Evolutionary conservation across 805 yeast species (phyloP).

Genomic region (Teunomyces aglyptinius): DNA sequence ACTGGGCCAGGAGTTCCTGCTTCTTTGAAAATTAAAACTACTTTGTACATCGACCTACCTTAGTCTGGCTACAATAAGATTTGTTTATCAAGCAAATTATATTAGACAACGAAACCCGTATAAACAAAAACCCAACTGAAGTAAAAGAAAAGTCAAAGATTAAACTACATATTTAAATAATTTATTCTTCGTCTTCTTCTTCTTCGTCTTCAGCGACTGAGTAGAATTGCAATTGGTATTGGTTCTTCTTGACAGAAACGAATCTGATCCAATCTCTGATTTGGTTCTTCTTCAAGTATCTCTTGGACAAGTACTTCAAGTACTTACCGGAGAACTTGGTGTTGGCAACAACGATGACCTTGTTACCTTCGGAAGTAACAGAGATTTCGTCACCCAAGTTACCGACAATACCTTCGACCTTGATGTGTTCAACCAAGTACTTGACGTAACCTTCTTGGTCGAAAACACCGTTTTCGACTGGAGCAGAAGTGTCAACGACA

Average conservation of each 20-base stretch:
- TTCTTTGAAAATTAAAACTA: too few relatives aligned
- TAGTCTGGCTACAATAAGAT: not conserved
- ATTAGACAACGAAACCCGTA: slow-evolving; percentile 10
- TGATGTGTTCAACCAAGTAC: slow-evolving; percentile 98
- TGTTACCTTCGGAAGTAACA: slow-evolving; percentile 81
- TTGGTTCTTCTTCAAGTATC: slow-evolving; percentile 99
- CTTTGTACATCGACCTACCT: too few relatives aligned
- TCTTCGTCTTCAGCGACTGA: slow-evolving; percentile 93
- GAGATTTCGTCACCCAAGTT: slow-evolving; percentile 95
- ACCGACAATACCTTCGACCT: slow-evolving; percentile 95
- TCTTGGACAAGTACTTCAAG: slow-evolving; percentile 99
- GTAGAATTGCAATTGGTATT: slow-evolving; percentile 98
- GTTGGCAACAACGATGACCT: slow-evolving; percentile 85
- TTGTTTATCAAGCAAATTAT: slow-evolving; percentile 9
- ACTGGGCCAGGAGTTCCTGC: too few relatives aligned
- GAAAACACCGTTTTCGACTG: slow-evolving; percentile 95
- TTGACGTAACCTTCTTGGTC: slow-evolving; percentile 97
- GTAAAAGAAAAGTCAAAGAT: slow-evolving; percentile 3
- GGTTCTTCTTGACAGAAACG: slow-evolving; percentile 92
- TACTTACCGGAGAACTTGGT: slow-evolving; percentile 99
- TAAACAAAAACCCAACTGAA: slow-evolving; percentile 8
- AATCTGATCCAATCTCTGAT: slow-evolving; percentile 99
- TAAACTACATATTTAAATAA: slow-evolving; percentile 16
- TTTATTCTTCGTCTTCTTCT: slow-evolving; percentile 86
- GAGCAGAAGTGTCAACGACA: slow-evolving; percentile 95